Conservation (phyloP, 169 alveolate species). For the Plasmodium vivax region DNA sequence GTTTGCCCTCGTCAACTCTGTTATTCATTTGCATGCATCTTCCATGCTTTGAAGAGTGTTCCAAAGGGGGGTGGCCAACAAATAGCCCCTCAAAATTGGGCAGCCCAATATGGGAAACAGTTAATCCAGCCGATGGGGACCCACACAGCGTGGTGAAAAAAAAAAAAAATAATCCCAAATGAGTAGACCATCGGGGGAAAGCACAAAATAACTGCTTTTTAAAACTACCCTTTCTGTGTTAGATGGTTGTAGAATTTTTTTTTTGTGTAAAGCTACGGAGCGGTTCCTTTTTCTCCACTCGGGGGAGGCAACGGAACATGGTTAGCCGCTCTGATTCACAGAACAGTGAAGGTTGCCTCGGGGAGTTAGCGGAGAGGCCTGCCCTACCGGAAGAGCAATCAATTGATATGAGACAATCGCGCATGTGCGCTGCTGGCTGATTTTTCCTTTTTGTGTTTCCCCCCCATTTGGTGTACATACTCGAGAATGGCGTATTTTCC, state of each 20-base stretch:
- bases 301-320: neutral
- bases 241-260: neutral
- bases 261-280: neutral
- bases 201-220: neutral
- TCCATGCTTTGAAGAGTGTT: neutral
- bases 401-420: neutral
- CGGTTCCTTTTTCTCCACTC: neutral
- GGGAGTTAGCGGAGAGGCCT: neutral
- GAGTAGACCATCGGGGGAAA: neutral
- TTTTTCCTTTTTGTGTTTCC: neutral
- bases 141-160: neutral
- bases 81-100: neutral
- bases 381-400: neutral
- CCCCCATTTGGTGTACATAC: neutral
- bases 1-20: neutral
- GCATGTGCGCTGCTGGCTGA: neutral
- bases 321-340: neutral
- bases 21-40: neutral
- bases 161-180: no score
- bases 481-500: neutral
- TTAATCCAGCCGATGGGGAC: neutral
- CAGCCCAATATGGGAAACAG: neutral
- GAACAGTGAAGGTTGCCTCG: neutral
- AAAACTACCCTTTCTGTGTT: neutral
- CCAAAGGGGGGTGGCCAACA: neutral